A percentile compares a stretch with the other conserved stretches of the same genome.
phyloP scores from a whole-genome alignment of 148 eudicot species.

The Nepenthes mirabilis region DNA sequence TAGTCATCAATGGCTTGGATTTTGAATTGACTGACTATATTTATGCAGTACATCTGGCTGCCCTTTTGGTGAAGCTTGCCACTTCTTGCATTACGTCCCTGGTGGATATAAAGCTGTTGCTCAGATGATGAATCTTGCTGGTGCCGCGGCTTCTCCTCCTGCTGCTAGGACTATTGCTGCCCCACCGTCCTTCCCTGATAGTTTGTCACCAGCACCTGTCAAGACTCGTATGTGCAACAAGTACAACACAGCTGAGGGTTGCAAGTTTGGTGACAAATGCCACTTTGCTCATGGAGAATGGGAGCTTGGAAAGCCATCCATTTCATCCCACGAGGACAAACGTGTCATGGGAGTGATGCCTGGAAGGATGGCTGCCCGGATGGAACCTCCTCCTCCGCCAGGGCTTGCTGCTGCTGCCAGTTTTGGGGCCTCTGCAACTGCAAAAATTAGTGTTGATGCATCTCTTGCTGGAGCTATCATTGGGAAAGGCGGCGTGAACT shows the following conservation, averaged over 20 bases:
- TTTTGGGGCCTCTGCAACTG: slow-evolving; percentile 70
- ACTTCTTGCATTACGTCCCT: slow-evolving; percentile 75
- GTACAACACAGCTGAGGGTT: slow-evolving; percentile 67
- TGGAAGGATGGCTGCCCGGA: slow-evolving; percentile 36
- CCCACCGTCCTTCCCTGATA: slow-evolving; percentile 41
- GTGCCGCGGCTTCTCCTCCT: slow-evolving; percentile 30
- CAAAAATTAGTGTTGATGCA: slow-evolving; percentile 70
- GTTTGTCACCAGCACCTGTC: slow-evolving; percentile 37
- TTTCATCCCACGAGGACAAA: slow-evolving; percentile 38
- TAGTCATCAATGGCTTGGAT: slow-evolving; percentile 3
- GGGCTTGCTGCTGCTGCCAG: slow-evolving; percentile 21
- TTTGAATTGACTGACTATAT: neutral
- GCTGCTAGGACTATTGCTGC: slow-evolving; percentile 20
- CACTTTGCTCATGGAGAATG: slow-evolving; percentile 84
- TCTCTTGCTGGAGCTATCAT: slow-evolving; percentile 76
- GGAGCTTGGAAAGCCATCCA: slow-evolving; percentile 66
- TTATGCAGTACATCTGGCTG: slow-evolving; percentile 77
- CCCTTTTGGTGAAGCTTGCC: slow-evolving; percentile 84
- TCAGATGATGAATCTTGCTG: slow-evolving; percentile 46
- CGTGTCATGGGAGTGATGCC: slow-evolving; percentile 40
- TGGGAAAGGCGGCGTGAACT: slow-evolving; percentile 68
- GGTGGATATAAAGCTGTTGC: slow-evolving; percentile 80
- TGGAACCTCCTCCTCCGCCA: slow-evolving; percentile 35
- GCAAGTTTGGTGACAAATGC: slow-evolving; percentile 81
- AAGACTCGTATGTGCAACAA: slow-evolving; percentile 60